A percentile compares a stretch with the other conserved stretches of the same genome.
phyloP scores from a whole-genome alignment of 1,284 basidiomycete species.

The Ganoderma lingzhi region DNA sequence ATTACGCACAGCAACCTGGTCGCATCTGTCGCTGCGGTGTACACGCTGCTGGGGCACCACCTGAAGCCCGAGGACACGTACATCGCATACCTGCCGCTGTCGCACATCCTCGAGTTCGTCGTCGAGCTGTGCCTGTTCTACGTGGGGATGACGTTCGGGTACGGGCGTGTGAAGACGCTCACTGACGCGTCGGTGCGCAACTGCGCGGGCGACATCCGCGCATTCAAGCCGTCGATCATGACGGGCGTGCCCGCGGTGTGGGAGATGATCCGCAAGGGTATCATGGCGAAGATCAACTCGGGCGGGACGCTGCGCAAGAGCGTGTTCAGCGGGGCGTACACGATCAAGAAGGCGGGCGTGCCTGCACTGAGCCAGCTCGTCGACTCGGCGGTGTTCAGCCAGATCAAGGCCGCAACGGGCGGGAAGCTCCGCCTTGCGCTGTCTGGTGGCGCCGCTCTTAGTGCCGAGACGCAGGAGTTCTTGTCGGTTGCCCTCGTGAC shows the following conservation, averaged over 20 bases:
- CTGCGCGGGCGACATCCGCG: conserved; percentile 88
- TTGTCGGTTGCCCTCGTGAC: conserved; percentile 81
- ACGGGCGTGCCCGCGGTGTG: conserved; percentile 93
- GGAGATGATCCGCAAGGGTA: conserved; percentile 95
- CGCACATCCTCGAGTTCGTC: conserved; percentile 91
- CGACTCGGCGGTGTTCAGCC: conserved; percentile 80
- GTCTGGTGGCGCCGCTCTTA: conserved; percentile 89
- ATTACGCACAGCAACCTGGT: conserved; percentile 91
- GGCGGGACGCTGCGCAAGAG: conserved; percentile 75
- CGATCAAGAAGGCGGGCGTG: conserved; percentile 71
- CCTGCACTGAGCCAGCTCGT: conserved; percentile 75
- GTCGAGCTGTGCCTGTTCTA: conserved; percentile 76
- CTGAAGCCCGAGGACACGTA: conserved; percentile 75
- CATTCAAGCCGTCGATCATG: conserved; percentile 87
- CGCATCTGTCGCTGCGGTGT: conserved; percentile 84
- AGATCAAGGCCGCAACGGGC: conserved; percentile 86
- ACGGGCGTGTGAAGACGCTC: conserved; percentile 95
- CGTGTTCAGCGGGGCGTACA: conserved; percentile 77
- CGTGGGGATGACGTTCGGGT: conserved; percentile 83
- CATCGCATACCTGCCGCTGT: conserved; percentile 93
- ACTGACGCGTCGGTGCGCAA: conserved; percentile 91
- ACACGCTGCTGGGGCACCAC: conserved; percentile 80
- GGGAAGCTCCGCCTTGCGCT: conserved; percentile 84
- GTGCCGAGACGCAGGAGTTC: conserved; percentile 91
- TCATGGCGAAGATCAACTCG: conserved; percentile 79